Base-by-base conservation (phyloP, 805 yeast species). In the Hanseniaspora valbyensis region DNA sequence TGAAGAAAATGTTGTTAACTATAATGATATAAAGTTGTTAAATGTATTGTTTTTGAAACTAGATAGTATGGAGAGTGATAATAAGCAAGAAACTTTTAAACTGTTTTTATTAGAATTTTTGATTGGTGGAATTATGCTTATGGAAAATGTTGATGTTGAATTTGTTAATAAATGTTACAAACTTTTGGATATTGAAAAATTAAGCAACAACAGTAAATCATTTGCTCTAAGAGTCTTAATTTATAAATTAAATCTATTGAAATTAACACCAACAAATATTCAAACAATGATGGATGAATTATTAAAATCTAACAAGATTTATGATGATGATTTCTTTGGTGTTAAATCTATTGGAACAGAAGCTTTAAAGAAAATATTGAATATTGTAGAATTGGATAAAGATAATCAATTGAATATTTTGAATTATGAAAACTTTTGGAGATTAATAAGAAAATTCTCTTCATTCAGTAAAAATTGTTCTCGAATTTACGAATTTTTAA, bases 381-480 rank as follows among this genome's bases (percentile, higher is more conserved):
- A 24, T 12, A 30, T 43, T 38, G 52, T 44, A 10, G 38, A 71
- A 58, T 44, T 63, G 18, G 56, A 65, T 2, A 59, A 58, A 8
- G 58, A 54, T 24, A 59, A 57, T 21, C 56, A 56, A 22, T 59
- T 61, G 42, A 56, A 57, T 32, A 76, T 84, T 1, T 57, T 81
- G 24, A 69, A 79, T 44, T 69, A 78, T 46, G 72, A 70, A 48
- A 63, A 66, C 10, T 79, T 69, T 57, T 80, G 87, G 86, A 74
- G 70, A 48, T 54, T 75, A 0, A 58, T 80, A 49, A 66, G 81
- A 56, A 55, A 62, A 2, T 64, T 77, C 48, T 78, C 78, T 0
- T 67, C 77, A 0, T 64, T 71, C 36, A 66, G 71, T 19, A 64
- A 62, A 0, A 69, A 68, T 54, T 69, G 81, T 0, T 54, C 53